Evolutionary conservation across 1,139 yeast genomes (phyloP).

Genomic region (Lodderomyces parapsilosis): DNA sequence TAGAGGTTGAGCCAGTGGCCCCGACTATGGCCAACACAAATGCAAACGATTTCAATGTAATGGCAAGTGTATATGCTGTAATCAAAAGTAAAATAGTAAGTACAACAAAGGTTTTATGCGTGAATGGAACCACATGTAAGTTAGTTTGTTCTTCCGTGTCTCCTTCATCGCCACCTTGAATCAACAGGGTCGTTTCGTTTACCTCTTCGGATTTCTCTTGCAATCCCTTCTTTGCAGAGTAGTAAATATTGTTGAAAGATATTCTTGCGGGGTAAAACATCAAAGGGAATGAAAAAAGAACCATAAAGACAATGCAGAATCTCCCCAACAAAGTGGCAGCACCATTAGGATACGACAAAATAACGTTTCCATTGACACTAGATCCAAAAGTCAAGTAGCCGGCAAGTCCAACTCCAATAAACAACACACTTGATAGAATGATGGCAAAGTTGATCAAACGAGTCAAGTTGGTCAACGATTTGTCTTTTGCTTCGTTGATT

Average conservation of each 20-base stretch:
- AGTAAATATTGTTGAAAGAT: slow-evolving; percentile 72
- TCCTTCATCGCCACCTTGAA: slow-evolving; percentile 8
- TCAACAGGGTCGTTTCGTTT: slow-evolving; percentile 14
- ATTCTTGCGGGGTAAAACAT: slow-evolving; percentile 92
- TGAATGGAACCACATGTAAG: slow-evolving; percentile 47
- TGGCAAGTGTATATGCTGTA: slow-evolving; percentile 45
- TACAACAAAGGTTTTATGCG: slow-evolving; percentile 43
- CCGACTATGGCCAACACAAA: slow-evolving; percentile 58
- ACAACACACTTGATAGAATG: slow-evolving; percentile 31
- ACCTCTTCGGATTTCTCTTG: slow-evolving; percentile 5
- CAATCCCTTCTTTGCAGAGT: slow-evolving; percentile 37
- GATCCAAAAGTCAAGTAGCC: slow-evolving; percentile 49
- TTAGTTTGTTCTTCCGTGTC: slow-evolving; percentile 12
- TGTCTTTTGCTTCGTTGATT: slow-evolving; percentile 53
- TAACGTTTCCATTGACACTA: slow-evolving; percentile 68
- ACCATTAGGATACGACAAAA: slow-evolving; percentile 59
- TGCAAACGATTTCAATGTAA: slow-evolving; percentile 51
- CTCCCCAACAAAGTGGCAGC: slow-evolving; percentile 64
- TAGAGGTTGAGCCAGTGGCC: slow-evolving; percentile 61
- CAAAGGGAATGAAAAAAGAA: slow-evolving; percentile 83
- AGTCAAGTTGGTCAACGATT: slow-evolving; percentile 49
- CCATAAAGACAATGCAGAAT: slow-evolving; percentile 75
- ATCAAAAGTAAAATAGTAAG: slow-evolving; percentile 48
- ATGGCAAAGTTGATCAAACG: slow-evolving; percentile 58
- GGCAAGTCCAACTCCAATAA: slow-evolving; percentile 39